Evolutionary conservation across 2,329 filamentous ascomycete species (phyloP).

Genomic region (Akanthomyces muscarius): DNA sequence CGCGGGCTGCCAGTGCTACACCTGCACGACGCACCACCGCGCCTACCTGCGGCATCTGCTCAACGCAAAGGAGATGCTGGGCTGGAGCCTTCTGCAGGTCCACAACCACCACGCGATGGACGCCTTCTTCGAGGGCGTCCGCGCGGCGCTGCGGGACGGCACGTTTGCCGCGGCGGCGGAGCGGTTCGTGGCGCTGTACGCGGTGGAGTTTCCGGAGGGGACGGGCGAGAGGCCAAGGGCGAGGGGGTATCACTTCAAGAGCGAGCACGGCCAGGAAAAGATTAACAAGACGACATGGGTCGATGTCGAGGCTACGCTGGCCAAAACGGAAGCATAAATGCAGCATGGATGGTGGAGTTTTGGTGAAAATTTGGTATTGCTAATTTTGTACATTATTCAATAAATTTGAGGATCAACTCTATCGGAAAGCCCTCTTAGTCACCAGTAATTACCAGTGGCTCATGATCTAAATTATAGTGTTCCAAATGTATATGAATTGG

Average conservation of each 20-base stretch:
- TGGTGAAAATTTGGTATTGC: background rate
- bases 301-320: conserved; percentile 27
- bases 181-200: conserved; percentile 55
- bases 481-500: too few species aligned
- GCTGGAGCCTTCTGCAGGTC: conserved; percentile 86
- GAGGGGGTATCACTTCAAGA: conserved; percentile 78
- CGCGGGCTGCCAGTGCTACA: conserved; percentile 69
- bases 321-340: background rate
- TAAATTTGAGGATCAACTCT: too few species aligned
- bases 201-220: conserved; percentile 64
- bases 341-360: background rate
- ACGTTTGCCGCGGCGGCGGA: conserved; percentile 54
- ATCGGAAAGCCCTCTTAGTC: too few species aligned
- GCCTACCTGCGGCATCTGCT: conserved; percentile 88
- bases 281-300: conserved; percentile 67
- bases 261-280: conserved; percentile 59
- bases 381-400: too few species aligned
- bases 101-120: conserved; percentile 78
- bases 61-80: conserved; percentile 90
- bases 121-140: conserved; percentile 68
- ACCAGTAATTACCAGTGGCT: too few species aligned
- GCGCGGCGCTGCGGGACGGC: conserved; percentile 58
- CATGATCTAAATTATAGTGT: too few species aligned
- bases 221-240: conserved; percentile 75
- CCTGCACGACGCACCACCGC: conserved; percentile 77